Evolutionary conservation across 768 basidiomycete genomes (phyloP).

Genomic region (Mrakia gelida): DNA sequence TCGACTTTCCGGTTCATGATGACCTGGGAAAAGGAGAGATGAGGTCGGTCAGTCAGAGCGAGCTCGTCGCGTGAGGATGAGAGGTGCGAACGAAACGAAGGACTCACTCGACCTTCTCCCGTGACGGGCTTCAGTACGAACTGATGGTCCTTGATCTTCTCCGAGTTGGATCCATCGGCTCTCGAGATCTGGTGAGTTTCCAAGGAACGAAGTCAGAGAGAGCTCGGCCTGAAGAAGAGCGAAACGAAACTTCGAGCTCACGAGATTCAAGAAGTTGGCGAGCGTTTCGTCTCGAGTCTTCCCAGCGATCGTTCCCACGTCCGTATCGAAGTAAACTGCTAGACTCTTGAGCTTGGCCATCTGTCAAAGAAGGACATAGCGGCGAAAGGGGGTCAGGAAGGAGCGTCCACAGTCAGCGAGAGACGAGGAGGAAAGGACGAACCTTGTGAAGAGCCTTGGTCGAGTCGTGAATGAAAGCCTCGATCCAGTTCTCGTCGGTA

Average conservation of each 20-base stretch:
- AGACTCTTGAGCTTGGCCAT: slow-evolving; percentile 80
- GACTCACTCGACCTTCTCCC: slow-evolving; percentile 78
- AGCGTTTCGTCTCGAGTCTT: slow-evolving; percentile 46
- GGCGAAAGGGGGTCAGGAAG: slow-evolving; percentile 1
- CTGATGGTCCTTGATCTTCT: slow-evolving; percentile 60
- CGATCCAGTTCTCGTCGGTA: slow-evolving; percentile 78
- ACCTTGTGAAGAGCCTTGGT: slow-evolving; percentile 86
- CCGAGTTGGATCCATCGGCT: slow-evolving; percentile 43
- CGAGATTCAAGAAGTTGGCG: slow-evolving; percentile 21
- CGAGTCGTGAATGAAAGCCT: slow-evolving; percentile 87
- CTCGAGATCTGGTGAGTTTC: slow-evolving; percentile 51
- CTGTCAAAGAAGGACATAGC: slow-evolving; percentile 45
- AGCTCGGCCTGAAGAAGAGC: background rate
- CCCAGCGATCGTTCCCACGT: slow-evolving; percentile 72
- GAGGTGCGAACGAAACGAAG: background rate
- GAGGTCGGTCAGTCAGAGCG: background rate
- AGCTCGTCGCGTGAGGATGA: slow-evolving; percentile 3
- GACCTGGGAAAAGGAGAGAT: slow-evolving; percentile 51
- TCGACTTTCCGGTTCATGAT: slow-evolving; percentile 75
- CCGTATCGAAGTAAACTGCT: slow-evolving; percentile 92
- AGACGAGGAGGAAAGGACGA: slow-evolving; percentile 26
- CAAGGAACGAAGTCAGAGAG: slow-evolving; percentile 1
- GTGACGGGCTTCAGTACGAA: slow-evolving; percentile 93
- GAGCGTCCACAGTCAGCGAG: background rate
- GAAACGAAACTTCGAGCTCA: background rate